Base-by-base conservation (phyloP, 768 basidiomycete genomes). In the Mycena indigotica region DNA sequence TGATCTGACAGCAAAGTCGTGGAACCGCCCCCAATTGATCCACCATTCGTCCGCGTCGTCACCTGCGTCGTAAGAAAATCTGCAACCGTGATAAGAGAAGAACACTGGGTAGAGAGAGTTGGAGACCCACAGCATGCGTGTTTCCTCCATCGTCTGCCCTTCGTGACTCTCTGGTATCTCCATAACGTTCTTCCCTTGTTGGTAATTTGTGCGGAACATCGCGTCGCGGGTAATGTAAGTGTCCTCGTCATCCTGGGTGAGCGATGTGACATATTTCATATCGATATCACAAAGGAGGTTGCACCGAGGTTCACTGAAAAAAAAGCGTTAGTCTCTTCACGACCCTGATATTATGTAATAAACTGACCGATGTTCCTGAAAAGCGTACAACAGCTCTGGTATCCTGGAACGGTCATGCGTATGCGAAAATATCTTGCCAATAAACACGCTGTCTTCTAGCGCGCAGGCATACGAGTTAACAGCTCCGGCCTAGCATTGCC, bases 401-500 rank as follows among this genome's bases (percentile, higher is more conserved):
- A 60, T 35, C 4, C 59, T 50, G 4, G 45, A 17, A 1, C 2
- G 28, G n/a, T 41, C 24, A 4, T 38, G 50, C 4, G 59, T 60
- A 35, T 60, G 59, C 17, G 59, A 56, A 38, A 60, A 60, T 28
- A 60, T 40, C 28, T 56, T 56, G 5, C 59, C 59, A 3, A 60
- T 30, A 28, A 60, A 60, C 13, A 45, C 55, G 35, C 59, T 55
- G n/a, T 60, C 59, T 35, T 60, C 59, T 28, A 61, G 51, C 15
- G 55, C 45, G n/a, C 46, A 5, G 17, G 60, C 52, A 25, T 53
- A 61, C 6, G 51, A 2, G 16, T 61, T 45, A 1, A 50, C 21
- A 28, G 2, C 4, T n/a, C 39, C 19, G n/a, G 35, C 12, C 35
- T 38, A n/a, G n/a, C 12, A 38, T 10, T n/a, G 35, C 10, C 10